Evolutionary conservation across 768 basidiomycete species (phyloP), one percentile per base, ranked within the genome.

Genomic region (Suillus variegatus): DNA sequence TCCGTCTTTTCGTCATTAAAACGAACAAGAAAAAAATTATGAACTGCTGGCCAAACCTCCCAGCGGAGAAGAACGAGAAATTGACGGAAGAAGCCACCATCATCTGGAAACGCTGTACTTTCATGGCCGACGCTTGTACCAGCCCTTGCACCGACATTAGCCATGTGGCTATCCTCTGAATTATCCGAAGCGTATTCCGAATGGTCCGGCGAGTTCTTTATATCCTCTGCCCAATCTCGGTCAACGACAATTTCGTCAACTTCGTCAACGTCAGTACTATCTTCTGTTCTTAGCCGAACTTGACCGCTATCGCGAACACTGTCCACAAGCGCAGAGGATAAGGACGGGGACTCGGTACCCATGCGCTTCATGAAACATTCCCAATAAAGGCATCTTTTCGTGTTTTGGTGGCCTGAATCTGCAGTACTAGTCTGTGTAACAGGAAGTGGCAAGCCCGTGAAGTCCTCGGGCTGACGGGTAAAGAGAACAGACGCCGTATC

Each of bases 241-340:
- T 93, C 91, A 18, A 93, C 91, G 28, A 93, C 86, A 25, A 92
- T 85, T 78, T 91, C 85, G 74, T 93, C 85, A 9, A 92, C 86
- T 61, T 81, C 77, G 38, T 80, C 81, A 7, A 71, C 77, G 10
- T 76, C 68, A 36, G 47, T 25, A 43, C 74, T 79, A 16, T 71
- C 73, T 36, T 80, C 80, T 20, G 74, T 71, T 41, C 72, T 66
- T 8, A 54, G 67, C n/a, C 68, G 77, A 14, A 69, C 57, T 41
- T 75, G 80, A 46, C 72, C 80, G 64, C 76, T 77, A 69, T 83
- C 84, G 3, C 73, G 72, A 28, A 78, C 77, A 66, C 82, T 85
- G 57, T 85, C 86, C 35, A 82, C 85, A 20, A 83, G 65, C 10
- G 82, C 70, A 5, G 86, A 87, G 44, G 84, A 85, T 49, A 80